Percentiles rank a stretch among this genome's conserved stretches.
phyloP scores from a whole-genome alignment of 2,329 filamentous ascomycete genomes.

The Colletotrichum caudatum region DNA sequence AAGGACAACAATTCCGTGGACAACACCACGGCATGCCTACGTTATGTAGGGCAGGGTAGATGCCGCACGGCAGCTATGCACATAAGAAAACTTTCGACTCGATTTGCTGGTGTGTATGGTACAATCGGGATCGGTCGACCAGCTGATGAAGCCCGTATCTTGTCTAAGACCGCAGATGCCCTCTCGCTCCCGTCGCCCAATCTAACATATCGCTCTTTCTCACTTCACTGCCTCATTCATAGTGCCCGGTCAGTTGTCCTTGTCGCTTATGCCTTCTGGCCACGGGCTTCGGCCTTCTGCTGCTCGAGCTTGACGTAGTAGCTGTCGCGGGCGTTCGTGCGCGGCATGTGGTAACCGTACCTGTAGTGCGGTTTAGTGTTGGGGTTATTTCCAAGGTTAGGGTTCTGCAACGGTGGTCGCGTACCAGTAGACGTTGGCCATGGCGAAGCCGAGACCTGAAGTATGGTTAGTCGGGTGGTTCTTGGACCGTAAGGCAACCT shows the following conservation, averaged over 20 bases:
- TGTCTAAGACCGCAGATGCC: conserved; percentile 34
- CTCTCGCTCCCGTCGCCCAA: conserved; percentile 23
- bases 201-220: conserved; percentile 15
- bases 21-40: neutral
- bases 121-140: conserved; percentile 39
- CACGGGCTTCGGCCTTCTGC: conserved; percentile 58
- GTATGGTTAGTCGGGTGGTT: conserved; percentile 49
- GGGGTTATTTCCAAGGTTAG: conserved; percentile 1
- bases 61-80: neutral
- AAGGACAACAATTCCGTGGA: neutral
- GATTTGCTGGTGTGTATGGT: conserved; percentile 41
- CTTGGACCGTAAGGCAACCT: neutral
- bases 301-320: conserved; percentile 71
- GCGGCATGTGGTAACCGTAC: conserved; percentile 73
- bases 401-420: conserved; percentile 43
- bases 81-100: conserved; percentile 21
- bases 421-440: conserved; percentile 71
- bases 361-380: conserved; percentile 50
- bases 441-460: conserved; percentile 64
- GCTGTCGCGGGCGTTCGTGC: conserved; percentile 68
- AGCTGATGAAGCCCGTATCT: conserved; percentile 35
- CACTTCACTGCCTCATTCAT: neutral
- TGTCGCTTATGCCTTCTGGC: conserved; percentile 46
- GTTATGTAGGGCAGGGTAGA: neutral
- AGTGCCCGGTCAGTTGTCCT: neutral